phyloP scores from a whole-genome alignment of 768 basidiomycete genomes.

The Psilocybe cyanescens region DNA sequence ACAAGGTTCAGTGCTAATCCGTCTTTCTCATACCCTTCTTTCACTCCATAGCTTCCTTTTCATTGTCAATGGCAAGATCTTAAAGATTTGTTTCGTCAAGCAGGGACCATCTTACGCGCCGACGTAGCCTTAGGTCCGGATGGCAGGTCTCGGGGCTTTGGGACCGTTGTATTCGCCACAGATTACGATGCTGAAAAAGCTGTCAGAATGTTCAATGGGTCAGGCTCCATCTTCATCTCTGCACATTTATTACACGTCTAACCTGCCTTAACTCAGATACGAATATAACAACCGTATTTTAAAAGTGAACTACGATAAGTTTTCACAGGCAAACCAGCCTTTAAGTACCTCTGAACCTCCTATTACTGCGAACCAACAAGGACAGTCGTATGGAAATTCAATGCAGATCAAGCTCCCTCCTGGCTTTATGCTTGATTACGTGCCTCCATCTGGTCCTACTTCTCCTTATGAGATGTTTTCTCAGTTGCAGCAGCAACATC shows the following conservation, averaged over 20 bases:
- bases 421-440: conserved; percentile 41
- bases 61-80: conserved; percentile 98
- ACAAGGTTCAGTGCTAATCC: not conserved
- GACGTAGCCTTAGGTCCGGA: conserved; percentile 89
- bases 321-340: conserved; percentile 40
- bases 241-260: not conserved
- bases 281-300: conserved; percentile 87
- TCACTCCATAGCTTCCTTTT: conserved; percentile 71
- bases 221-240: conserved; percentile 29
- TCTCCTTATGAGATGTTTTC: conserved; percentile 28
- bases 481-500: conserved; percentile 17
- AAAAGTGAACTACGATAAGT: conserved; percentile 93
- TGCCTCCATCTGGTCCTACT: conserved; percentile 39
- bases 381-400: conserved; percentile 13
- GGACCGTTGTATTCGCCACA: conserved; percentile 86
- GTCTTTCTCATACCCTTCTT: conserved; percentile 50
- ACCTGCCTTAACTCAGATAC: conserved; percentile 49
- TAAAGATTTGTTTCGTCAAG: conserved; percentile 93
- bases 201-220: conserved; percentile 91
- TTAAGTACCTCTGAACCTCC: not conserved
- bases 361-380: not conserved
- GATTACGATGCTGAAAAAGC: conserved; percentile 86
- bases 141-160: conserved; percentile 90
- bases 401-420: conserved; percentile 36
- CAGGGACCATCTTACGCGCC: conserved; percentile 88